phyloP scores from a whole-genome alignment of 2,329 filamentous ascomycete species.

The Reticulascus tulasneorum region DNA sequence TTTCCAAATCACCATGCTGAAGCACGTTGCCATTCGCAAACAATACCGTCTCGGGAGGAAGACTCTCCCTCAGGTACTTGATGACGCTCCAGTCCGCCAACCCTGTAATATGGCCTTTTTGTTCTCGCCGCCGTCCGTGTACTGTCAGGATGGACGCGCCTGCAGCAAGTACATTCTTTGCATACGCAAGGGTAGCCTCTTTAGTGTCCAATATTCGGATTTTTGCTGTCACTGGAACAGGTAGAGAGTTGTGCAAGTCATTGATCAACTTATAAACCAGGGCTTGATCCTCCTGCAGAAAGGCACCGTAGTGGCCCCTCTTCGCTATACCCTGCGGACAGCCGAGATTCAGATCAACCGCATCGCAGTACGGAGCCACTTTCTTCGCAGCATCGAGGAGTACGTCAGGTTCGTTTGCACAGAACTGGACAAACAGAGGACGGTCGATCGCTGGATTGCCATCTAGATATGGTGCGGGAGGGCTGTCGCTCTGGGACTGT shows the following conservation, averaged over 20 bases:
- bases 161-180: constrained; percentile 77
- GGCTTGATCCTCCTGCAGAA: constrained; percentile 88
- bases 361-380: constrained; percentile 86
- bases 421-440: constrained; percentile 94
- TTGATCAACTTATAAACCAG: constrained; percentile 80
- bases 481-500: constrained; percentile 18
- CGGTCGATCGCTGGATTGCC: constrained; percentile 82
- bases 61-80: constrained; percentile 72
- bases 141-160: constrained; percentile 93
- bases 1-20: constrained; percentile 70
- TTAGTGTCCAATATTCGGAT: constrained; percentile 84
- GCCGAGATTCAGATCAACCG: constrained; percentile 90
- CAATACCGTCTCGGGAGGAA: constrained; percentile 84
- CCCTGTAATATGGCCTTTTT: constrained; percentile 94
- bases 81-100: constrained; percentile 90
- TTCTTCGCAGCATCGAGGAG: constrained; percentile 74
- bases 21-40: constrained; percentile 97
- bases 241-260: constrained; percentile 72
- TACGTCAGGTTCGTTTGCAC: constrained; percentile 79
- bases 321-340: constrained; percentile 94
- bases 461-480: constrained; percentile 61
- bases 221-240: constrained; percentile 89
- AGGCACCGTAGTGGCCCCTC: constrained; percentile 88
- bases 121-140: constrained; percentile 81
- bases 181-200: constrained; percentile 85